phyloP scores from a whole-genome alignment of 352 stramenopile species.

The Peronospora farinosa region DNA sequence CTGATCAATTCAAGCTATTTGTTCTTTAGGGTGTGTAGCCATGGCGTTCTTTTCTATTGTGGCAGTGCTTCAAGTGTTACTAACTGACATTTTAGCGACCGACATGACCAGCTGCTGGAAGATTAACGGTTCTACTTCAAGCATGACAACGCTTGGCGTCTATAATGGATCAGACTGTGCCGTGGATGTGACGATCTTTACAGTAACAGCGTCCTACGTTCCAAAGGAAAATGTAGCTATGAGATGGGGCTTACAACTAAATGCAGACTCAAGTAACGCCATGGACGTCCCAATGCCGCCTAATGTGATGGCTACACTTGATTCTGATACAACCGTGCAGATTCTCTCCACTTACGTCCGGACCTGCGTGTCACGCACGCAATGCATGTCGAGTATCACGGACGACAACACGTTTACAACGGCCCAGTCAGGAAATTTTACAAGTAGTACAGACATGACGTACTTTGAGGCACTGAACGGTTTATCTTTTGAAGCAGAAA shows the following conservation, averaged over 20 bases:
- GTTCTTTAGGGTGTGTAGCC: constrained; percentile 10
- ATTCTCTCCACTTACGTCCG: constrained; percentile 45
- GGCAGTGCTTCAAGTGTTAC: constrained; percentile 7
- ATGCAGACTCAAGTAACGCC: constrained; percentile 29
- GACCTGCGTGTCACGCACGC: constrained; percentile 25
- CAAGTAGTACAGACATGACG: too few relatives aligned
- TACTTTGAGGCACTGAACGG: too few relatives aligned
- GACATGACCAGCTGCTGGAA: constrained; percentile 33
- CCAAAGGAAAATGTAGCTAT: constrained; percentile 12
- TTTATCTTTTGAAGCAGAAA: too few relatives aligned
- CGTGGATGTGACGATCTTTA: constrained; percentile 28
- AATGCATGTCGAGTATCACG: constrained; percentile 34
- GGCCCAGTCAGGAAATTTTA: too few relatives aligned
- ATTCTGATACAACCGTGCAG: constrained; percentile 27
- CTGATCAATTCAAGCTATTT: constrained; percentile 17
- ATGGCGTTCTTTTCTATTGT: constrained; percentile 13
- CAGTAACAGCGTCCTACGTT: constrained; percentile 30
- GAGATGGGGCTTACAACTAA: constrained; percentile 33
- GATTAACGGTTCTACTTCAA: constrained; percentile 23
- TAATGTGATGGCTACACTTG: constrained; percentile 13
- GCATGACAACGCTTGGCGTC: constrained; percentile 15
- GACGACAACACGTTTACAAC: not conserved
- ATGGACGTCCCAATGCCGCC: constrained; percentile 42
- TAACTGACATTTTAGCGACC: constrained; percentile 1
- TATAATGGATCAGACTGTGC: constrained; percentile 26